Conservation (phyloP, 2,329 filamentous ascomycete species). For the Blastomyces gilchristii region DNA sequence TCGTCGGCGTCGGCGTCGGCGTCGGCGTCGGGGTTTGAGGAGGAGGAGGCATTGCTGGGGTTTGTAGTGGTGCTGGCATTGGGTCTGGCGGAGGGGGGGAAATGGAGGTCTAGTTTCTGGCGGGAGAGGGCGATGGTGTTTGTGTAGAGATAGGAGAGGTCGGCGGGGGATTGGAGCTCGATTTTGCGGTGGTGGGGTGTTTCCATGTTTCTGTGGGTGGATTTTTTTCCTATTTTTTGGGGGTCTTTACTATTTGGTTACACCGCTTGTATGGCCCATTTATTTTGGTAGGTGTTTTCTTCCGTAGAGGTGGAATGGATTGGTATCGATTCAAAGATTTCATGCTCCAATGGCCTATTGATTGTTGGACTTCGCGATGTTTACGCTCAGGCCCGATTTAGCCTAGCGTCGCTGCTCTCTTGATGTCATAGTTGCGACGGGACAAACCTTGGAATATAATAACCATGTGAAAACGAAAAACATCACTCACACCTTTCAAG, state of each 20-base stretch:
- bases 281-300: background rate
- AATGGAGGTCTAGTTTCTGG: conserved; percentile 40
- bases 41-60: conserved; percentile 23
- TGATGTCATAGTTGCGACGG: conserved; percentile 1
- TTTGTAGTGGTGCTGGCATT: conserved; percentile 16
- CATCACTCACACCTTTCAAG: background rate
- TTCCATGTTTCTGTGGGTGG: conserved; percentile 16
- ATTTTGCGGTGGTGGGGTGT: conserved; percentile 39
- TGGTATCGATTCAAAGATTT: background rate
- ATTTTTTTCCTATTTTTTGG: background rate
- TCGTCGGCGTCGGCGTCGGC: background rate
- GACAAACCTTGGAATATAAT: background rate
- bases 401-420: background rate
- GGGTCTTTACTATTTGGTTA: background rate
- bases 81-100: conserved; percentile 32
- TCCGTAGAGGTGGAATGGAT: background rate
- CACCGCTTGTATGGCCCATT: background rate
- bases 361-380: background rate
- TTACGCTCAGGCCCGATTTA: background rate
- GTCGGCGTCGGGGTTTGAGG: conserved; percentile 18
- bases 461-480: background rate
- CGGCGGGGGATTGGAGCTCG: conserved; percentile 41
- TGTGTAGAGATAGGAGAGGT: conserved; percentile 40
- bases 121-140: conserved; percentile 37
- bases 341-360: background rate